Evolutionary conservation across 2,329 filamentous ascomycete genomes (phyloP).

Genomic region (Daldinia sp.): DNA sequence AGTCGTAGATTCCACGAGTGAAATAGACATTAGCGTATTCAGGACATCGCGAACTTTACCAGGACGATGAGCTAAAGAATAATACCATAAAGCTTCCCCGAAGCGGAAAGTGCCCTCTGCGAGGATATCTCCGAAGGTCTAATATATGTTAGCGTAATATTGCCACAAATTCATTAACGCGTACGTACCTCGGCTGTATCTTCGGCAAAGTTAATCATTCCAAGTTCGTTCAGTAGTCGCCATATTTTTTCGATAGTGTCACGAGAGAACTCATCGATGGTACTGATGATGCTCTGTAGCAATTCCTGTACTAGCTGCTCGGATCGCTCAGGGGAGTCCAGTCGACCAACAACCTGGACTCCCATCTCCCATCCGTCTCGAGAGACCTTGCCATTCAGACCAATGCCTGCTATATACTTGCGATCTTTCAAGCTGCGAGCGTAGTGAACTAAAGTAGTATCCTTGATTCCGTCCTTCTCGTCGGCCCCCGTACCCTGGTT

Average conservation of each 20-base stretch:
- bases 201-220: constrained; percentile 80
- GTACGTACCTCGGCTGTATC: constrained; percentile 79
- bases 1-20: constrained; percentile 81
- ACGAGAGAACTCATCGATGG: constrained; percentile 70
- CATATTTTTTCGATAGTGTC: constrained; percentile 83
- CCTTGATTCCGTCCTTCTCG: constrained; percentile 73
- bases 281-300: constrained; percentile 70
- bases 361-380: constrained; percentile 90
- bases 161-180: background rate
- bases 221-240: constrained; percentile 77
- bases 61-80: constrained; percentile 81
- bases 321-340: constrained; percentile 76
- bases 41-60: constrained; percentile 85
- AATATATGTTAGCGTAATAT: constrained; percentile 41
- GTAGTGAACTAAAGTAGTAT: constrained; percentile 80
- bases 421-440: constrained; percentile 71
- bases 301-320: constrained; percentile 78
- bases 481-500: constrained; percentile 62
- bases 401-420: constrained; percentile 54
- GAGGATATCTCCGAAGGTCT: constrained; percentile 86
- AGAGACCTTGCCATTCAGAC: constrained; percentile 46
- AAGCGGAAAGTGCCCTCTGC: constrained; percentile 77
- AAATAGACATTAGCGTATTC: constrained; percentile 86
- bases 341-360: constrained; percentile 80
- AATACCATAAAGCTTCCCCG: constrained; percentile 89